phyloP scores from a whole-genome alignment of 1,284 basidiomycete species.

The Apiotrichum veenhuisii region DNA sequence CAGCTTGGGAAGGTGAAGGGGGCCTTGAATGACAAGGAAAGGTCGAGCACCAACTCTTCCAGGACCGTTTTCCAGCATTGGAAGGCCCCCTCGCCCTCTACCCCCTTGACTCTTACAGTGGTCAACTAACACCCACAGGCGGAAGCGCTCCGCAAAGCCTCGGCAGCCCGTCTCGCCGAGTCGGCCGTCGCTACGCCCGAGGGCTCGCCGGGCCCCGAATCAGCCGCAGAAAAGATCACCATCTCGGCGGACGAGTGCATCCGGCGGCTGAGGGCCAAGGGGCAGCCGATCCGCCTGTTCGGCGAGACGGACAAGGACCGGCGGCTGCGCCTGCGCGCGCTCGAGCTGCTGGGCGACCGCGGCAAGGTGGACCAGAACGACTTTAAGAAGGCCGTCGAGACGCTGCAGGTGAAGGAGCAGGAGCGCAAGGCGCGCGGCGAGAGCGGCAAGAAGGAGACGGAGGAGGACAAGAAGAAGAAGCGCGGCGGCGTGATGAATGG shows the following conservation, averaged over 20 bases:
- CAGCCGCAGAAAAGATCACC: slow-evolving; percentile 73
- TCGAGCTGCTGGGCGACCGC: slow-evolving; percentile 90
- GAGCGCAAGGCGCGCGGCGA: slow-evolving; percentile 50
- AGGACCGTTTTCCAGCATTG: too few species aligned
- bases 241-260: slow-evolving; percentile 91
- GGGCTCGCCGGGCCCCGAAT: slow-evolving; percentile 2
- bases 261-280: slow-evolving; percentile 79
- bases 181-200: slow-evolving; percentile 32
- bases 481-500: background rate
- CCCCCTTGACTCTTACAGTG: too few species aligned
- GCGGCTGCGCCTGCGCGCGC: slow-evolving; percentile 77
- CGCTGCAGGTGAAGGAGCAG: slow-evolving; percentile 62
- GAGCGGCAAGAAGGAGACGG: background rate
- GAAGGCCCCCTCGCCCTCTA: too few species aligned
- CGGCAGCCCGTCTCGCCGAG: slow-evolving; percentile 25
- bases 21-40: too few species aligned
- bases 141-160: slow-evolving; percentile 26
- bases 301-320: slow-evolving; percentile 93
- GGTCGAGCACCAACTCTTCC: too few species aligned
- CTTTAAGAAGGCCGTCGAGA: slow-evolving; percentile 87
- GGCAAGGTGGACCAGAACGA: slow-evolving; percentile 62
- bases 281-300: slow-evolving; percentile 91
- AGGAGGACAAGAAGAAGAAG: slow-evolving; percentile 10
- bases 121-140: slow-evolving; percentile 21
- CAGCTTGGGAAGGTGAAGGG: too few species aligned